phyloP scores from a whole-genome alignment of 805 yeast species.

The Maudiozyma serrabonitensis region DNA sequence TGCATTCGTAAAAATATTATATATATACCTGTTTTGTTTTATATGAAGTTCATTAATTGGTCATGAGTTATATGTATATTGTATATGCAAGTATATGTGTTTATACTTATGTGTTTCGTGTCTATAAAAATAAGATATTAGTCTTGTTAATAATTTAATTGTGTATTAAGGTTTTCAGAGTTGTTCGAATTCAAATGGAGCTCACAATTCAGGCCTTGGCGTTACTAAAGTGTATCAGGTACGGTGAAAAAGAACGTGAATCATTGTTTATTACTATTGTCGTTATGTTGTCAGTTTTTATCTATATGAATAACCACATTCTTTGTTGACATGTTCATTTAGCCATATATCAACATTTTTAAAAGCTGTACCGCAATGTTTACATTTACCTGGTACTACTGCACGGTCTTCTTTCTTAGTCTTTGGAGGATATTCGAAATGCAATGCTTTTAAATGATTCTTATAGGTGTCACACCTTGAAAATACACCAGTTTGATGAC shows the following conservation, averaged over 20 bases:
- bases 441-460: constrained; percentile 80
- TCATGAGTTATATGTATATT: no score
- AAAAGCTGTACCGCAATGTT: constrained; percentile 58
- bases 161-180: no score
- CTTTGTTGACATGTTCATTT: constrained; percentile 48
- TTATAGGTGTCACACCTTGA: constrained; percentile 85
- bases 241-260: neutral
- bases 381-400: constrained; percentile 62
- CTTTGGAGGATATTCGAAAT: constrained; percentile 77
- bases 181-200: no score
- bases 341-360: constrained; percentile 72
- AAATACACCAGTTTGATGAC: constrained; percentile 78
- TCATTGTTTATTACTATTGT: neutral
- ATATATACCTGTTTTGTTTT: no score
- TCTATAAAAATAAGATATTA: constrained; percentile 6
- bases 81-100: no score
- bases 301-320: constrained; percentile 19
- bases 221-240: neutral
- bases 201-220: neutral
- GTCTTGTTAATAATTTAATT: no score
- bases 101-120: neutral
- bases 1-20: no score
- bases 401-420: constrained; percentile 67
- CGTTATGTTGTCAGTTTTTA: neutral
- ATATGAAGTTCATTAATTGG: no score